Base-by-base conservation (phyloP, 2,329 filamentous ascomycete genomes). In the Hortaea sp. region DNA sequence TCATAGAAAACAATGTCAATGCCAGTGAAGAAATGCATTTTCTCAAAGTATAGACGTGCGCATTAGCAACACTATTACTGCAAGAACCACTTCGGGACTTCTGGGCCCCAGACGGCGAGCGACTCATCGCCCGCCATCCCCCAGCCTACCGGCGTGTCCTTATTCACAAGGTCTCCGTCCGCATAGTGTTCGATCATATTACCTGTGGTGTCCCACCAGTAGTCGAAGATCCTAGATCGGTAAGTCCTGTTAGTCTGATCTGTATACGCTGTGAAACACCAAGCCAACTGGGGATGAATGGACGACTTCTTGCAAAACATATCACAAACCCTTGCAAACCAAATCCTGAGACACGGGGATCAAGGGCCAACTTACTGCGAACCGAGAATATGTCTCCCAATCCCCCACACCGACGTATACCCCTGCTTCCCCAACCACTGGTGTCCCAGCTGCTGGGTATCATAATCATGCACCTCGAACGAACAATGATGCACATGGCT, bases 391-490 rank as follows among this genome's bases (percentile, higher is more conserved):
- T 86, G 82, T 44, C 83, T 65, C 0, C 83, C 83, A 0, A 87
- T 76, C 1, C 83, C 83, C 83, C 83, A 87, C 51, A 80, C 80
- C 54, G 72, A 76, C 56, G 72, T 73, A 59, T 83, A 83, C 1
- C 76, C 77, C 61, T 79, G 77, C 51, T 76, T 66, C 1, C 69
- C 69, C 50, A 87, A 66, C 78, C 80, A 85, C 56, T 83, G 75
- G 63, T 87, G 83, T 1, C 83, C 83, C 3, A 86, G 67, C 30
- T 78, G 70, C 67, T 86, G 82, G 4, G 78, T 77, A 58, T 87
- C 82, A 55, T 82, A 84, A 61, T 86, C 81, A 55, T 83, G 77
- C 4, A 83, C 81, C 64, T 86, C 83, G 53, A 82, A 86, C 2
- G 73, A 78, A 12, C 75, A 76, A 64, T 86, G 83, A 59, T 86